Base-by-base conservation (phyloP, 164 flowering plant species). In the Cinnamomum micranthum region DNA sequence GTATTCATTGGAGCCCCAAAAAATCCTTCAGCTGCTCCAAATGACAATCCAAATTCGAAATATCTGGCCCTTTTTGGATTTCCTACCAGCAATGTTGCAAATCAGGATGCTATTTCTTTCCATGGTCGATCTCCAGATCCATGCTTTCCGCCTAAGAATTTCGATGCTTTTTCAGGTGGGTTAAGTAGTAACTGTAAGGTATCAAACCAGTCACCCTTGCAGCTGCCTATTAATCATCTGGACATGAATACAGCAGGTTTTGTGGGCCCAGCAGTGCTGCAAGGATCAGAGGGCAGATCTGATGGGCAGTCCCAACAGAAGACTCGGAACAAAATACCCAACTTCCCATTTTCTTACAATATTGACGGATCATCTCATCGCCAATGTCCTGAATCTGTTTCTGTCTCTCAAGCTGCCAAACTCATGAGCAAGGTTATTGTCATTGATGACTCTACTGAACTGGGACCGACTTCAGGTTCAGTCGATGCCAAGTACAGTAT, bases 371-470 rank as follows among this genome's bases (percentile, higher is more conserved):
- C 51, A 72, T 35, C n/a, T 64, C 67, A 64, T 25, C 28, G 67
- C 17, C 67, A 64, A 64, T 25, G 67, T 59, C 77, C 60, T 65
- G 76, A 52, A 79, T 28, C 76, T 25, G 73, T 33, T 80, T 72
- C 81, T 31, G 41, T 67, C 3, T 19, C 47, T 72, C 74, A 77
- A 69, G 69, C 74, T 33, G 65, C 68, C 58, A 66, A 62, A 75
- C 50, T 83, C 58, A 28, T n/a, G 6, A 77, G 78, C 67, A 90
- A 91, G 74, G 82, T 89, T 33, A 89, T 89, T 70, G 70, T 85
- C 65, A 86, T 87, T 74, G 93, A 87, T 75, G 92, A 87, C 73
- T 71, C 79, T 70, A 80, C 88, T 13, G 89, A 86, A 27, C 78
- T 72, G 58, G 86, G 83, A 75, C 76, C 76, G 17, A 76, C 70